Base-by-base conservation (phyloP, 176 grass and related monocot genomes). In the Secale cereale region DNA sequence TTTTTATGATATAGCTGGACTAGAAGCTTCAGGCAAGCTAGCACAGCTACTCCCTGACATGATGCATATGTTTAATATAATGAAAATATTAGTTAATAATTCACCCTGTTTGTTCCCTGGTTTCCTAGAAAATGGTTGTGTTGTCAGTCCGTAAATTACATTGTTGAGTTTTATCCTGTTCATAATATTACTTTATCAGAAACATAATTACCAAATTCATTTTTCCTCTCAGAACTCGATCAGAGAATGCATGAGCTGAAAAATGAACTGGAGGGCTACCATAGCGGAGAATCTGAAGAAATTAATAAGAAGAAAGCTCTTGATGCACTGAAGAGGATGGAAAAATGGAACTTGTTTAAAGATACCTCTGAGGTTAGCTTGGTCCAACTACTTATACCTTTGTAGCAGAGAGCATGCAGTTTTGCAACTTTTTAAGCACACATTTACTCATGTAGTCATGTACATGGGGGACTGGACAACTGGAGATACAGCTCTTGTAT, bases 211-310 rank as follows among this genome's bases (percentile, higher is more conserved):
- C 23, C 41, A 15, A 27, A 13, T 81, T 59, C 17, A 46, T 81
- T 77, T 78, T 74, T 82, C 41, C 32, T 52, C 26, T 56, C 60
- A 97, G 96, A 98, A 83, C 93, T 98, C 66, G 93, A 98, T 81
- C 89, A 93, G 75, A 95, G 96, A 84, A 98, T 98, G 96, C 86
- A 71, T 70, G 96, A 98, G 59, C 66, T 98, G 77, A 98, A 98
- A 91, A 83, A 69, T 60, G 96, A 98, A 91, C 65, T 98, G 65
- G 87, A 98, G 79, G 83, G 89, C 16, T 92, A 95, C 75, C 74
- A 90, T 59, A 94, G 82, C 87, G 96, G 84, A 92, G 88, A 95
- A 65, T 85, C 89, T 83, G 89, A 92, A 66, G 96, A 98, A 87
- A 85, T 76, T 88, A 94, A 92, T 84, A 98, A 98, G 88, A 89